Conservation (phyloP, 257 asterid genomes). For the Petunia secreta region DNA sequence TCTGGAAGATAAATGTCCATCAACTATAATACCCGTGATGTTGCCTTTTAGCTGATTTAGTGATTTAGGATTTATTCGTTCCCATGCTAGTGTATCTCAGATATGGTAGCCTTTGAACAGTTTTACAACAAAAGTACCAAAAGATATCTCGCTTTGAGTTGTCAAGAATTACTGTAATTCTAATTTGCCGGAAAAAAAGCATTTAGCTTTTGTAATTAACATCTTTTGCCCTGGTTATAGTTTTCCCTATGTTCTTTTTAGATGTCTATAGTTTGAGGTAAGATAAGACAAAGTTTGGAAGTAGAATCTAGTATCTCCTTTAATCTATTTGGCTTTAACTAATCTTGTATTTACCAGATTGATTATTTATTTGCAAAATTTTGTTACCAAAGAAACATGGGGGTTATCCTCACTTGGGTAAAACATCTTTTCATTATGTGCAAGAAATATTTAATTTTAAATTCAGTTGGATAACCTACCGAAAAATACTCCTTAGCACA, state of each 20-base stretch:
- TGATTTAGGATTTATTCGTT: not conserved
- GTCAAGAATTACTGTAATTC: not conserved
- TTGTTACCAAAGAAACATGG: not conserved
- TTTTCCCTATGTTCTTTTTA: not conserved
- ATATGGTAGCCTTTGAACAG: not conserved
- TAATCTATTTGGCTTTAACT: not conserved
- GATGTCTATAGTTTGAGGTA: constrained; percentile 8
- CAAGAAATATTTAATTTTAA: not conserved
- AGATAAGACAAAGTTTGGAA: not conserved
- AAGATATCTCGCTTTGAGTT: not conserved
- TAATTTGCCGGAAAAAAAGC: not conserved
- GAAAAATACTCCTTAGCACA: not conserved
- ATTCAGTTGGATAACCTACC: constrained; percentile 7
- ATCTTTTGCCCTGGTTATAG: not conserved
- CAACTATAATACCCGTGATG: not conserved
- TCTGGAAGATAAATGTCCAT: not conserved
- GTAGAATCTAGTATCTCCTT: constrained; percentile 2
- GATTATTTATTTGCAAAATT: constrained; percentile 4
- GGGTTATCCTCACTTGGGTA: constrained; percentile 5
- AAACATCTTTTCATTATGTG: constrained; percentile 12
- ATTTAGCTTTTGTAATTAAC: not conserved
- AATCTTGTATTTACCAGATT: constrained; percentile 10
- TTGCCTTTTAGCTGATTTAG: not conserved
- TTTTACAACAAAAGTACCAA: not conserved
- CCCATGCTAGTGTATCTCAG: not conserved